A percentile compares a stretch with the other conserved stretches of the same genome.
phyloP scores from a whole-genome alignment of 2,329 filamentous ascomycete genomes.

The Sphaceloma murrayae region DNA sequence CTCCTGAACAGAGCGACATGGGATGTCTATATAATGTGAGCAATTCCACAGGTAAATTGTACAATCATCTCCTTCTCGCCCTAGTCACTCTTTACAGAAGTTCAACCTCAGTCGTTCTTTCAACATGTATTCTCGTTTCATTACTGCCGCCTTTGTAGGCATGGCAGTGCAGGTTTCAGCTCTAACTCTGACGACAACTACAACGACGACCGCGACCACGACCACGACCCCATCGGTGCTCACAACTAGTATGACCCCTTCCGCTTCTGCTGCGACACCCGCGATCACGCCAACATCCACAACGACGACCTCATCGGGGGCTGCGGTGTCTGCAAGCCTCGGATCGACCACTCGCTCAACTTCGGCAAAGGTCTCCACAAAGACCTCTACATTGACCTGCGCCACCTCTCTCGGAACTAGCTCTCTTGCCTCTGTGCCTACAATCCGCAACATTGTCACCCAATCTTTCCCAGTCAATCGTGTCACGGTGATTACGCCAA shows the following conservation, averaged over 20 bases:
- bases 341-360: not conserved
- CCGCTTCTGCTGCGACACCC: not conserved
- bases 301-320: no score
- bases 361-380: not conserved
- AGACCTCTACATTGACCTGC: not conserved
- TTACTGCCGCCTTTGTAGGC: conserved; percentile 5
- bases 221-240: no score
- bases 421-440: conserved; percentile 1
- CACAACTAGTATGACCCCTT: not conserved
- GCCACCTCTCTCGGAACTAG: not conserved
- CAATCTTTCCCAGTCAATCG: conserved; percentile 6
- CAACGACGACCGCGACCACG: not conserved
- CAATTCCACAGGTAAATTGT: not conserved
- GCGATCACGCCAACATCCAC: not conserved
- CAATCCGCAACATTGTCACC: conserved; percentile 9
- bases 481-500: not conserved
- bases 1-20: not conserved
- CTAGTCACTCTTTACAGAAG: conserved; percentile 6
- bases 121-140: conserved; percentile 2
- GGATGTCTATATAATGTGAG: not conserved
- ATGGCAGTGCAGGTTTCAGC: not conserved
- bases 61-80: not conserved
- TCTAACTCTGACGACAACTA: not conserved
- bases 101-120: conserved; percentile 10
- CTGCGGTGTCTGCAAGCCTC: no score